Evolutionary conservation across 2,329 filamentous ascomycete genomes (phyloP).

Genomic region (Graphilbum ipis-grandicollis): DNA sequence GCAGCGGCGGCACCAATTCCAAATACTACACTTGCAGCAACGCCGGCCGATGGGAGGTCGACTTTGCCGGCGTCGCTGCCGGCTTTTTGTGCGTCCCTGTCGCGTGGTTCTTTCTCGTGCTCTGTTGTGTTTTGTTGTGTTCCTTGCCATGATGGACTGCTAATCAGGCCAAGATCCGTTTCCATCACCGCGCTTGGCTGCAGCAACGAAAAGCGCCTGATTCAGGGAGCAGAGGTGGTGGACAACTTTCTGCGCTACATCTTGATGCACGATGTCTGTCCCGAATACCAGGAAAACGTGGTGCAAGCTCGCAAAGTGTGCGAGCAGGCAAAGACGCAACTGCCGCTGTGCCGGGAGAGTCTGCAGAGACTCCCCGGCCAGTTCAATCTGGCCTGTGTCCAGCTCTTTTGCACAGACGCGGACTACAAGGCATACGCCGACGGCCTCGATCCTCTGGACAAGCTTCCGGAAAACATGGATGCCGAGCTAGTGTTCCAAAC

Average conservation of each 20-base stretch:
- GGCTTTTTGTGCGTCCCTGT: slow-evolving; percentile 51
- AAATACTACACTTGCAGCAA: slow-evolving; percentile 29
- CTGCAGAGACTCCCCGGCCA: slow-evolving; percentile 45
- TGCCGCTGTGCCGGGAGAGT: slow-evolving; percentile 39
- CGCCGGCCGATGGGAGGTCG: slow-evolving; percentile 50
- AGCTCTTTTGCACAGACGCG: slow-evolving; percentile 36
- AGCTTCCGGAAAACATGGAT: slow-evolving; percentile 21
- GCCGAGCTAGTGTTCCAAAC: slow-evolving; percentile 25
- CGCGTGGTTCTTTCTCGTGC: too few relatives aligned
- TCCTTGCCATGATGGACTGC: neutral
- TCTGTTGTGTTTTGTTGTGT: too few relatives aligned
- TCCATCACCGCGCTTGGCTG: slow-evolving; percentile 38
- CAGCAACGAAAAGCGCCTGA: slow-evolving; percentile 35
- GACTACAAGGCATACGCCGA: slow-evolving; percentile 12
- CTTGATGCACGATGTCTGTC: slow-evolving; percentile 68
- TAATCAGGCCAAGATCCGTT: slow-evolving; percentile 25
- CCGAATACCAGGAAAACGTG: slow-evolving; percentile 57
- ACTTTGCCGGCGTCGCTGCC: slow-evolving; percentile 62
- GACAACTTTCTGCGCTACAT: slow-evolving; percentile 83
- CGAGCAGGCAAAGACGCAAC: slow-evolving; percentile 46
- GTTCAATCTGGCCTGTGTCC: slow-evolving; percentile 64
- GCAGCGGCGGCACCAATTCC: slow-evolving; percentile 12
- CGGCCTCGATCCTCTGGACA: slow-evolving; percentile 10
- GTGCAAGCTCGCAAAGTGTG: slow-evolving; percentile 49
- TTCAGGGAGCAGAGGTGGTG: slow-evolving; percentile 48